Base-by-base conservation (phyloP, 805 yeast genomes). In the Saturnispora zaruensis region DNA sequence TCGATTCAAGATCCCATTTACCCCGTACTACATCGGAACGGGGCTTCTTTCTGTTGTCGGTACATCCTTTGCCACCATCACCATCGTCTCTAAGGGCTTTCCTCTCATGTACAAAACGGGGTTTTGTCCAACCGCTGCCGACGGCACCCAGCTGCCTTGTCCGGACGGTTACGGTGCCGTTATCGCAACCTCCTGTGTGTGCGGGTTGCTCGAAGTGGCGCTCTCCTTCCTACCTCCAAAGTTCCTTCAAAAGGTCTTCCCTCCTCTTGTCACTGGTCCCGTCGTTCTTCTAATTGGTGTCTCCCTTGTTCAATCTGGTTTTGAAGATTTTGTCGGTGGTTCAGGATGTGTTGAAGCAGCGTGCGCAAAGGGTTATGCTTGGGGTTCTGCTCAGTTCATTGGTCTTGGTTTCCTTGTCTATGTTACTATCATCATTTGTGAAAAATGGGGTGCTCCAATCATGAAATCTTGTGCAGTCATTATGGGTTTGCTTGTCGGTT, bases 401-500 rank as follows among this genome's bases (percentile, higher is more conserved):
- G 97, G 96, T 44, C 74, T 89, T 30, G 96, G 96, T 4, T 88
- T 89, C 73, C 68, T 83, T 33, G 96, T 88, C 9, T 86, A 78
- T 61, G 74, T 79, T 24, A 71, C 87, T 6, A 87, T 90, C 60
- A 74, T 89, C 50, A 49, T 87, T 32, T 77, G 84, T 60, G 96
- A 89, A 66, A 79, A 80, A 63, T 89, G 84, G 76, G 97, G 97
- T 25, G 80, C 96, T 18, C 97, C 97, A 49, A 84, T 89, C 60
- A 85, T 89, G 93, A 87, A 85, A 63, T 85, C 95, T 2, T 88
- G 96, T 75, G 93, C 96, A 1, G 96, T 89, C 46, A 85, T 89
- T 57, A 69, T 82, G 37, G 96, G 96, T 34, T 71, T 89, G 52
- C 68, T 90, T 25, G 80, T 87, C 34, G 96, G 96, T 30, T 89